Base-by-base conservation (phyloP, 2,329 filamentous ascomycete genomes). In the Pseudogymnoascus sp. region DNA sequence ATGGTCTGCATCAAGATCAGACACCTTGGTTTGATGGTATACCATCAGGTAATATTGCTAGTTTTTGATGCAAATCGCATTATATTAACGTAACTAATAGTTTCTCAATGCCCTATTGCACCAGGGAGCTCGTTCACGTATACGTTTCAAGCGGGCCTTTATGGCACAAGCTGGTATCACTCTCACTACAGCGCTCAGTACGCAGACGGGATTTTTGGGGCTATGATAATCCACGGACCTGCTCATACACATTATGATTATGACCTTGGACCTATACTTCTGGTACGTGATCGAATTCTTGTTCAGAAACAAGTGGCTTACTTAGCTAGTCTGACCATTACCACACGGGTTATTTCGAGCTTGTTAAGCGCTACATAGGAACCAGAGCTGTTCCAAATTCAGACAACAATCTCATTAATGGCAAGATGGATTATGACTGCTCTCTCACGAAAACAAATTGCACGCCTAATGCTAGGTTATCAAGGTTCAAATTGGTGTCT, bases 81-180 rank as follows among this genome's bases (percentile, higher is more conserved):
- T 43, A 43, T 43, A 43, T 43, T 43, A 43, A 43, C 21, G 6
- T 23, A 43, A 23, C 11, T 43, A 14, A 18, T 41, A 23, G 67
- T 83, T 21, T 78, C 78, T 5, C 87, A 91, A 72, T 91, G 88
- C 65, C 87, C 88, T 1, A 84, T 90, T 64, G 75, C 83, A 0
- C 81, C 82, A 0, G 81, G 68, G 8, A 31, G 61, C 12, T 66
- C 66, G 14, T 71, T 72, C 58, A 71, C 68, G 9, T 73, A 73
- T 49, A 63, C 55, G 2, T 72, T 73, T 65, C 63, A 66, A 37
- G 70, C 71, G 4, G 64, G 64, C 55, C 61, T 69, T 4, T 73
- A 84, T 71, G 82, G 85, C 9, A 75, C 79, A 0, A 76, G 76
- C 2, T 86, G 82, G 82, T 87, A 87, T 62, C 86, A 88, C 70